phyloP scores from a whole-genome alignment of 1,284 basidiomycete species.

The Sporisorium scitamineum region DNA sequence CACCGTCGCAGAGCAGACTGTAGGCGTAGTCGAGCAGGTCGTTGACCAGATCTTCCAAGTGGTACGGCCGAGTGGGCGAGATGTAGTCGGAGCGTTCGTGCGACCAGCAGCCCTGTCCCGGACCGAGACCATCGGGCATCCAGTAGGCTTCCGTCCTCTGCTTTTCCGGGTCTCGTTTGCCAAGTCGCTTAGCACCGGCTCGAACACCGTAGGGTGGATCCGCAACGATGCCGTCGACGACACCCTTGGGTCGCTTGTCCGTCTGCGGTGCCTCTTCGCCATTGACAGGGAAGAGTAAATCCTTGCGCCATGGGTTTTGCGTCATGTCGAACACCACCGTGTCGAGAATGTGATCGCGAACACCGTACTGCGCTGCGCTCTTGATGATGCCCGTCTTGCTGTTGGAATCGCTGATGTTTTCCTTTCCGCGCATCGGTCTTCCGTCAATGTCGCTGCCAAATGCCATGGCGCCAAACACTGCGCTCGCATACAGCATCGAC shows the following conservation, averaged over 20 bases:
- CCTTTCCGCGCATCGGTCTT: conserved; percentile 93
- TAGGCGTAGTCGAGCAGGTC: conserved; percentile 87
- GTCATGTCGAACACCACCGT: conserved; percentile 91
- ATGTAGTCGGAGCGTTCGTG: conserved; percentile 69
- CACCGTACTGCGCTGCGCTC: conserved; percentile 84
- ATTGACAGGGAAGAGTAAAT: conserved; percentile 26
- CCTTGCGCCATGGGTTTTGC: conserved; percentile 81
- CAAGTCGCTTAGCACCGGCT: conserved; percentile 93
- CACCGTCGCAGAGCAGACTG: conserved; percentile 84
- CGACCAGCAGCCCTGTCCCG: conserved; percentile 50
- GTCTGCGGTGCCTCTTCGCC: background rate
- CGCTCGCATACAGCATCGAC: conserved; percentile 83
- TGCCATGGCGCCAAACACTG: conserved; percentile 85
- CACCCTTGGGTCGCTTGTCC: conserved; percentile 68
- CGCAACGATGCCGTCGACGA: conserved; percentile 87
- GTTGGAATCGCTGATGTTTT: conserved; percentile 69
- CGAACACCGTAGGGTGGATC: conserved; percentile 83
- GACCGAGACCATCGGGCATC: conserved; percentile 64
- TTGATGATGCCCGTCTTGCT: conserved; percentile 76
- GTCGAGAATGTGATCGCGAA: conserved; percentile 81
- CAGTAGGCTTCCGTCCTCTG: conserved; percentile 63
- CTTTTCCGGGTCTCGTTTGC: conserved; percentile 73
- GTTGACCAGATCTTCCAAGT: conserved; percentile 83
- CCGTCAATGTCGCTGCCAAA: conserved; percentile 98
- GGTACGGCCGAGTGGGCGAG: conserved; percentile 87